Conservation (phyloP, 257 asterid genomes). For the Ocimum tenuiflorum region DNA sequence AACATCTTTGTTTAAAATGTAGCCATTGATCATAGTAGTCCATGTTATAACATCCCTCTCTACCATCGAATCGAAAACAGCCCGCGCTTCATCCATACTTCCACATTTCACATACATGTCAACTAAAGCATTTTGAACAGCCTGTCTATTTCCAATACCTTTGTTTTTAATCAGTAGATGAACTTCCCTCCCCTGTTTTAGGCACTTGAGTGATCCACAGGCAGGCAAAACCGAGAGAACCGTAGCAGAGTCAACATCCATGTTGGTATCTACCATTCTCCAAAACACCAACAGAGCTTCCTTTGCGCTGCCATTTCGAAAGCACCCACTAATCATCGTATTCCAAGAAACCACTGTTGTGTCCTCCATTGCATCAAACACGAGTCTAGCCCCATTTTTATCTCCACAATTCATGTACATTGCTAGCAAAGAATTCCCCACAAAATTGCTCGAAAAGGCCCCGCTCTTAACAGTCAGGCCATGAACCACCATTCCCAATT, state of each 20-base stretch:
- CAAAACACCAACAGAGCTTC: constrained; percentile 54
- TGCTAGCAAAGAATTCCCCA: constrained; percentile 74
- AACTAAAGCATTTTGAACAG: constrained; percentile 62
- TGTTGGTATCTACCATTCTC: constrained; percentile 42
- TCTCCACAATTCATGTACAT: constrained; percentile 88
- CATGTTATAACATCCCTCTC: constrained; percentile 77
- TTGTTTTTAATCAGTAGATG: constrained; percentile 47
- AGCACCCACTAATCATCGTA: constrained; percentile 82
- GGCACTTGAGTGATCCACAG: constrained; percentile 58
- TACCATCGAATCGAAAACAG: constrained; percentile 47
- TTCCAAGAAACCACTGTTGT: constrained; percentile 70
- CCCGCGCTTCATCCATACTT: constrained; percentile 52
- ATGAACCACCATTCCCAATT: constrained; percentile 54
- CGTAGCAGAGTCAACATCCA: constrained; percentile 67
- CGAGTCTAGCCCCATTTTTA: constrained; percentile 44
- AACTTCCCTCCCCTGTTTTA: constrained; percentile 52
- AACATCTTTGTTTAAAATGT: constrained; percentile 37
- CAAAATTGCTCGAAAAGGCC: constrained; percentile 33
- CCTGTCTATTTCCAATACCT: constrained; percentile 37
- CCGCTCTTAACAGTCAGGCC: constrained; percentile 63
- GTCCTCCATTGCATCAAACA: constrained; percentile 52
- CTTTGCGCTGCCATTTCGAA: constrained; percentile 38
- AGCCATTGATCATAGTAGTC: constrained; percentile 82
- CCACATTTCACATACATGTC: constrained; percentile 87
- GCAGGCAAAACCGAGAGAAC: constrained; percentile 75